Conservation (phyloP, 495 filamentous ascomycete genomes). For the Aspergillus hancockii region DNA sequence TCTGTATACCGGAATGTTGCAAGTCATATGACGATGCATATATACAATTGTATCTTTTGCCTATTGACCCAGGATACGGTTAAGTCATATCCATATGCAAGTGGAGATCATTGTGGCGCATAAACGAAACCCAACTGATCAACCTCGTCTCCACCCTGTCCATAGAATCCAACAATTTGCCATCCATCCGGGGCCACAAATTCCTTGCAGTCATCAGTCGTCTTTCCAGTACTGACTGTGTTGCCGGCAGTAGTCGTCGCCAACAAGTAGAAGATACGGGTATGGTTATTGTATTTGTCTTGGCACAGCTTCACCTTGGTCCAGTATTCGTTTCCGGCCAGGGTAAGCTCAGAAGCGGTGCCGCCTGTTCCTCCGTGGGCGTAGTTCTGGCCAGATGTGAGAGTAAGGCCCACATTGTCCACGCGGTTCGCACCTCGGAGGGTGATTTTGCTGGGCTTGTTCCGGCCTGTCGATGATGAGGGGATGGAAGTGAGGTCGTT, state of each 20-base stretch:
- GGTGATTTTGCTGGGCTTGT: constrained; percentile 32
- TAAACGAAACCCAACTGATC: constrained; percentile 61
- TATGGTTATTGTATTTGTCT: constrained; percentile 47
- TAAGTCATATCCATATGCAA: neutral
- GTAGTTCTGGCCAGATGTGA: constrained; percentile 46
- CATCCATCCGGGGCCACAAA: constrained; percentile 54
- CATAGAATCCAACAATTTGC: constrained; percentile 58
- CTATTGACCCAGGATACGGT: too few species aligned
- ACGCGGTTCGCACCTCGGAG: constrained; percentile 52
- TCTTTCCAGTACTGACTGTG: constrained; percentile 46
- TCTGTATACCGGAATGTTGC: too few species aligned
- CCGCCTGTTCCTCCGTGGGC: constrained; percentile 59
- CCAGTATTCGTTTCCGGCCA: constrained; percentile 51
- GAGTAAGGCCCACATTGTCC: constrained; percentile 49
- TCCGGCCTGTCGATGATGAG: constrained; percentile 31
- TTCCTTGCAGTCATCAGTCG: constrained; percentile 50
- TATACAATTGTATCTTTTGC: too few species aligned
- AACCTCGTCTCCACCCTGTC: constrained; percentile 58
- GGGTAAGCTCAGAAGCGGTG: constrained; percentile 38
- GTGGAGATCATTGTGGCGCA: constrained; percentile 2
- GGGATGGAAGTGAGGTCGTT: constrained; percentile 48
- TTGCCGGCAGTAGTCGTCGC: constrained; percentile 55
- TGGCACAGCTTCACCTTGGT: constrained; percentile 52
- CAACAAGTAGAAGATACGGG: constrained; percentile 58
- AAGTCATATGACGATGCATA: too few species aligned